Conservation (phyloP, 1,284 basidiomycete genomes). For the Heterobasidion parviporum region DNA sequence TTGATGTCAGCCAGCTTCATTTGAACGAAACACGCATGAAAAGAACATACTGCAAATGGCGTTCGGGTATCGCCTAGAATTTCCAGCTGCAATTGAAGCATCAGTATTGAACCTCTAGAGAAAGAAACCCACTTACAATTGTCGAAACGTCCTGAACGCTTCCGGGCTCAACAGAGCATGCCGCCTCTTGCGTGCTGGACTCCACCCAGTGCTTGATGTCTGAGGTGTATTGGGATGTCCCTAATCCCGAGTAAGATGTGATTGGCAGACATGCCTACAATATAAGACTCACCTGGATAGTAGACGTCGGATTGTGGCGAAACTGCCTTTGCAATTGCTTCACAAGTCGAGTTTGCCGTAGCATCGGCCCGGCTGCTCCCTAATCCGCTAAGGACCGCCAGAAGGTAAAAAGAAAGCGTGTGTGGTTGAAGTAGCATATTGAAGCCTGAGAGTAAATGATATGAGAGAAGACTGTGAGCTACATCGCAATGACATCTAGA, state of each 20-base stretch:
- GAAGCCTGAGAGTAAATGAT: too few species aligned
- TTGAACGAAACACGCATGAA: background rate
- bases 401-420: too few species aligned
- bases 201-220: background rate
- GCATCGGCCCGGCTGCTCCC: too few species aligned
- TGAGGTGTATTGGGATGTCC: background rate
- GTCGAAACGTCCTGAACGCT: background rate
- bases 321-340: constrained; percentile 1
- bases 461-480: too few species aligned
- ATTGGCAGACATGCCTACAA: background rate
- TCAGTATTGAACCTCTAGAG: background rate
- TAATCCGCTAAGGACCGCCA: too few species aligned
- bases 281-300: constrained; percentile 30
- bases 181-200: background rate
- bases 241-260: background rate
- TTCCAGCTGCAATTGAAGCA: background rate
- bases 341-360: background rate
- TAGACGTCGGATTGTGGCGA: constrained; percentile 4
- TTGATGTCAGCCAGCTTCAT: background rate
- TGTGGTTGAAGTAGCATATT: too few species aligned
- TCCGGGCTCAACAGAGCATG: background rate
- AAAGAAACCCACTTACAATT: background rate
- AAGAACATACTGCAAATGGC: background rate
- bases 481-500: too few species aligned
- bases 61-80: background rate